A percentile compares a stretch with the other conserved stretches of the same genome.
Evolutionary conservation across 1,284 basidiomycete species (phyloP).

Genomic region (Flammula alnicola): DNA sequence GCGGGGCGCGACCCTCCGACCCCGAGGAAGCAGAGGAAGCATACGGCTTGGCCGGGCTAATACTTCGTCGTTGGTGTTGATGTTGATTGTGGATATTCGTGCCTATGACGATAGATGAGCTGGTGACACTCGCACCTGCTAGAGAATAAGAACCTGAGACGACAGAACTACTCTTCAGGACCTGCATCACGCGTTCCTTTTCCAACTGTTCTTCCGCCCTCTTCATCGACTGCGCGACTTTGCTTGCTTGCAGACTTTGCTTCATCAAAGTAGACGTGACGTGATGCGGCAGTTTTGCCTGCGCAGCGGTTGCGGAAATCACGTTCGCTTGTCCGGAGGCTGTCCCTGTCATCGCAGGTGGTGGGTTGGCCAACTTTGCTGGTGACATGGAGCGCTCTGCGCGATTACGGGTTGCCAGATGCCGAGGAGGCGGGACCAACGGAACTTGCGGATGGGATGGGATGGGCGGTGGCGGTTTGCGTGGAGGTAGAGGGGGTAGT

Average conservation of each 20-base stretch:
- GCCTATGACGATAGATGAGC: conserved; percentile 38
- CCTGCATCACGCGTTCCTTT: conserved; percentile 68
- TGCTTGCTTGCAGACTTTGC: conserved; percentile 71
- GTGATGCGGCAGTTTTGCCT: conserved; percentile 37
- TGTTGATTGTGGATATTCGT: conserved; percentile 29
- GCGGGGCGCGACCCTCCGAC: conserved; percentile 31
- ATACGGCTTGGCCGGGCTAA: neutral
- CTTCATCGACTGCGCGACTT: conserved; percentile 69
- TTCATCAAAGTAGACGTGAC: conserved; percentile 64
- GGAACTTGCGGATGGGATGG: conserved; percentile 10
- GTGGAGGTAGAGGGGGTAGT: conserved; percentile 35
- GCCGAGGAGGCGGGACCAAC: conserved; percentile 29
- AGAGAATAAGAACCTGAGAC: conserved; percentile 37
- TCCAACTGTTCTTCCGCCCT: conserved; percentile 69
- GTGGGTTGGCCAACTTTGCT: conserved; percentile 10
- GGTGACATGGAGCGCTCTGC: conserved; percentile 26
- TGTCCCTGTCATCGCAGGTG: conserved; percentile 14
- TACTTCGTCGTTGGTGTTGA: conserved; percentile 4
- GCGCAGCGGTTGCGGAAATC: conserved; percentile 38
- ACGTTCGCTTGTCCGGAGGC: conserved; percentile 8
- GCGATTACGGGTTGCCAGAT: conserved; percentile 30
- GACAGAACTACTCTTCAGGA: conserved; percentile 58
- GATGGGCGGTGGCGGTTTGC: conserved; percentile 29
- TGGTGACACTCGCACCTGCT: conserved; percentile 29
- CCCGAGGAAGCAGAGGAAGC: neutral